Evolutionary conservation across 78 protist genomes (phyloP), one percentile per base, ranked within the genome.

Genomic region (Pigoraptor vietnamica): DNA sequence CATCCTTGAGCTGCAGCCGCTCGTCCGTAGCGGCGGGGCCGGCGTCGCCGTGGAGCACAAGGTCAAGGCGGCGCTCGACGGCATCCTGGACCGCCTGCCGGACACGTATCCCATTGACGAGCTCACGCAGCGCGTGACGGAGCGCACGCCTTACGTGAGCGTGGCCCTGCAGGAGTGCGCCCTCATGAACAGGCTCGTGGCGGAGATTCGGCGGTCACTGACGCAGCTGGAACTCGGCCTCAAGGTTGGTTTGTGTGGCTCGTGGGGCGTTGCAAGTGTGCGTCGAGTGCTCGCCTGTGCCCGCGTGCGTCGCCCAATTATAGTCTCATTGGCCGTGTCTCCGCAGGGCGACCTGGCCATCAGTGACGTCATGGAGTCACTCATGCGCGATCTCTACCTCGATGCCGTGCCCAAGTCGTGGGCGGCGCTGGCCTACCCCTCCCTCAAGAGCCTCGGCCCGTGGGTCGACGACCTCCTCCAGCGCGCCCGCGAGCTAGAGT

Each of bases 141-240:
- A 93, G 89, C 94, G 93, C 34, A 55, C 91, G 81, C 96, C 96
- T 0, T 95, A 92, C 90, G 14, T 40, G 37, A 56, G 35, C 86
- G 96, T 95, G 48, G 94, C 93, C 88, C 87, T 94, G 38, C 98
- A 97, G 88, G 98, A 97, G 67, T 79, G 90, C 92, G 95, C 93
- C 21, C 93, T 97, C 34, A 95, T 97, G 97, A 91, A 93, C 92
- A 23, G 24, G 24, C 93, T 97, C 36, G 0, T 92, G 38, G 23
- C 6, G 2, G 97, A 94, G 86, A 90, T 97, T 21, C 79, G 91
- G 24, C 86, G 89, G 35, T 93, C 96, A 19, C 90, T 97, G 38
- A 2, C 0, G 33, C 96, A 95, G 92, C 95, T 97, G 2, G 95
- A 90, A 2, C 84, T 88, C 21, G 95, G 95, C 33, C 92, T 94